Conservation (phyloP, 2,329 filamentous ascomycete species). For the Simplicillium sp. region DNA sequence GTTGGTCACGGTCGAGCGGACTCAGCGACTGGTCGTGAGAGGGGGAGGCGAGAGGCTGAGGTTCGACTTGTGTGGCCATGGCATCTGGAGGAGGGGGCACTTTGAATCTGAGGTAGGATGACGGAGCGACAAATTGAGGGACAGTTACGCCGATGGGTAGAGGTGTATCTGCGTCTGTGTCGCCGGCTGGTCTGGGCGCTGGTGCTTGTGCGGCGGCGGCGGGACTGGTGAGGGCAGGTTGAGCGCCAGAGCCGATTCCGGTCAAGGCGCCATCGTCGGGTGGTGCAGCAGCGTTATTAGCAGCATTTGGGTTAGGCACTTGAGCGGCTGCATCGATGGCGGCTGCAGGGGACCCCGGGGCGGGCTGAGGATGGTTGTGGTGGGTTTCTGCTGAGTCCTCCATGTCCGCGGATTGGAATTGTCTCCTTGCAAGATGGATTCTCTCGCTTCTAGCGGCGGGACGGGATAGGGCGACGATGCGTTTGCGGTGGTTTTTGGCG, state of each 20-base stretch:
- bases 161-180: too few relatives aligned
- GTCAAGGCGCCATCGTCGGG: neutral
- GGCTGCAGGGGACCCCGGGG: too few relatives aligned
- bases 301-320: neutral
- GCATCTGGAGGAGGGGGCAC: constrained; percentile 19
- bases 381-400: neutral
- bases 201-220: constrained; percentile 11
- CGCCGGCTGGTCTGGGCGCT: constrained; percentile 7
- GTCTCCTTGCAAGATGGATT: constrained; percentile 3
- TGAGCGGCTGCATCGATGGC: too few relatives aligned
- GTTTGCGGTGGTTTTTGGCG: constrained; percentile 1
- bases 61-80: constrained; percentile 20
- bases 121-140: constrained; percentile 50
- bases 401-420: neutral
- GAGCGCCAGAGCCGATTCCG: too few relatives aligned
- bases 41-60: constrained; percentile 17
- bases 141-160: constrained; percentile 18
- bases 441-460: constrained; percentile 5
- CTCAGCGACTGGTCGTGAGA: constrained; percentile 30
- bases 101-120: constrained; percentile 43
- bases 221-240: constrained; percentile 11
- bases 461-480: constrained; percentile 4
- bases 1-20: constrained; percentile 65
- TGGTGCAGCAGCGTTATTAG: neutral
- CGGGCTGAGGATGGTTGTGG: too few relatives aligned